Evolutionary conservation across 176 grass and related monocot species (phyloP).

Genomic region (Phragmites australis): DNA sequence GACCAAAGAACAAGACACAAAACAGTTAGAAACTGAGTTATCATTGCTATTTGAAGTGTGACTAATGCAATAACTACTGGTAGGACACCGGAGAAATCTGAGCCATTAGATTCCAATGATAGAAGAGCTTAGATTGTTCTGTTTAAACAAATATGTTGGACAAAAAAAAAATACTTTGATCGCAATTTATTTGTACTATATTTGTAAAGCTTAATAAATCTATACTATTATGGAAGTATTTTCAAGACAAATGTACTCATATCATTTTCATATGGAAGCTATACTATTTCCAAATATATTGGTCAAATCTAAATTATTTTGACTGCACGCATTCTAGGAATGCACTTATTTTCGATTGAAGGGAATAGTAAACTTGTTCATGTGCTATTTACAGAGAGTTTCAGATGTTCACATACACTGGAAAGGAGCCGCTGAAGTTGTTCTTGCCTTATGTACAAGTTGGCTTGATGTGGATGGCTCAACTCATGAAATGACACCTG

Average conservation of each 20-base stretch:
- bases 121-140: neutral
- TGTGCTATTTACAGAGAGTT: conserved; percentile 52
- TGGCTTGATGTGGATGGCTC: conserved; percentile 64
- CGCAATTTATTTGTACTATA: neutral
- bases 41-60: neutral
- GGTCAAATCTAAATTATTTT: neutral
- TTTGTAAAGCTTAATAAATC: neutral
- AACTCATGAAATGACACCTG: conserved; percentile 51
- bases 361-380: conserved; percentile 18
- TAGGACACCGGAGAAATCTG: neutral
- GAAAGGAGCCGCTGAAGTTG: conserved; percentile 97
- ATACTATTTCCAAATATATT: neutral
- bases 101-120: neutral
- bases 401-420: conserved; percentile 82
- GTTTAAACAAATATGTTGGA: neutral
- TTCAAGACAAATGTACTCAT: neutral
- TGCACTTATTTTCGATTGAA: neutral
- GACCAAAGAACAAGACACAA: too few relatives aligned
- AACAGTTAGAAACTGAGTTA: too few relatives aligned
- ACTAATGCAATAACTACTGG: neutral
- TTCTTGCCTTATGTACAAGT: conserved; percentile 71
- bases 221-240: neutral
- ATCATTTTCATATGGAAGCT: neutral
- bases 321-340: neutral
- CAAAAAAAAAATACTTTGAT: neutral